phyloP scores from a whole-genome alignment of 306 rosid species.

The Alnus glutinosa region DNA sequence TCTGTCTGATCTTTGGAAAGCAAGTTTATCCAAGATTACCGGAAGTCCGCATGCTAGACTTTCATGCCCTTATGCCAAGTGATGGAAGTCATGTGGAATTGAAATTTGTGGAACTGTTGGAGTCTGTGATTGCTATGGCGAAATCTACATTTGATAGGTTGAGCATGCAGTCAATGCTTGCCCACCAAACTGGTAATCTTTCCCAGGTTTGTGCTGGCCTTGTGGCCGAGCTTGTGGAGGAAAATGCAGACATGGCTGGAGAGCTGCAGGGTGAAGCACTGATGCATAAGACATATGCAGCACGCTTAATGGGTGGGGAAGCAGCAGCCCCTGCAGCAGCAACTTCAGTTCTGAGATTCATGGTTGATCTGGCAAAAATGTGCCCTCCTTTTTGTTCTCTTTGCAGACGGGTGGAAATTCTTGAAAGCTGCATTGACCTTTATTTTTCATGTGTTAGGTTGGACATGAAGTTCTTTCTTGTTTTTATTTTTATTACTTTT shows the following conservation, averaged over 20 bases:
- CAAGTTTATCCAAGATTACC: conserved; percentile 98
- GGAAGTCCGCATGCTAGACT: conserved; percentile 98
- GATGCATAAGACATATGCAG: conserved; percentile 99
- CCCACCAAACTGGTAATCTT: conserved; percentile 92
- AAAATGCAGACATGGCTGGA: conserved; percentile 92
- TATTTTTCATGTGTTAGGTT: conserved; percentile 98
- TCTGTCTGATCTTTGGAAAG: conserved; percentile 96
- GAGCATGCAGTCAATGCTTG: conserved; percentile 90
- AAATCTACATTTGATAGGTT: conserved; percentile 91
- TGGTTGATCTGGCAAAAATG: conserved; percentile 99
- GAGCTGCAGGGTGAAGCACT: conserved; percentile 99
- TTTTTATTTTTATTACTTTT: conserved; percentile 18
- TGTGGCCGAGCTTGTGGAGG: conserved; percentile 97
- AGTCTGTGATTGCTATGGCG: conserved; percentile 89
- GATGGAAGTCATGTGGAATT: conserved; percentile 73
- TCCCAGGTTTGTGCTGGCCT: conserved; percentile 94
- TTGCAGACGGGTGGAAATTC: conserved; percentile 90
- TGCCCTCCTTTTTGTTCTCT: conserved; percentile 84
- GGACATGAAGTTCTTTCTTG: conserved; percentile 33
- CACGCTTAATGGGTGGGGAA: conserved; percentile 99
- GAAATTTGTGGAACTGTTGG: conserved; percentile 82
- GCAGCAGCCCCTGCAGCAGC: conserved; percentile 99
- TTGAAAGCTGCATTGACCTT: conserved; percentile 91
- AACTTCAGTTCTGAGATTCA: conserved; percentile 88
- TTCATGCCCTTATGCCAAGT: conserved; percentile 98